Conservation (phyloP, 768 basidiomycete genomes). For the Kondoa malvinella region DNA sequence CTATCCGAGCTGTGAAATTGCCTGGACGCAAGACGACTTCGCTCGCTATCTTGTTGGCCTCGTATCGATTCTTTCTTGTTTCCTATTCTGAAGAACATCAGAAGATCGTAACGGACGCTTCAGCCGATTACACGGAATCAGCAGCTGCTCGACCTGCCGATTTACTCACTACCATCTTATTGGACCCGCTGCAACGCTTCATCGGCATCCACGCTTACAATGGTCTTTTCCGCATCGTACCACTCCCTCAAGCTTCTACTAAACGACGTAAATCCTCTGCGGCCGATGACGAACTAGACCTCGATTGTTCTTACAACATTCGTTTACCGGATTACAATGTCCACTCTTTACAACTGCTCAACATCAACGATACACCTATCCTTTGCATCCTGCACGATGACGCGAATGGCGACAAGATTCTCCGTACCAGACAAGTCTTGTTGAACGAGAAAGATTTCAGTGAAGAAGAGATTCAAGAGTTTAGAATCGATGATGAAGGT, state of each 20-base stretch:
- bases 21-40: conserved; percentile 11
- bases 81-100: conserved; percentile 1
- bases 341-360: conserved; percentile 49
- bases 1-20: conserved; percentile 16
- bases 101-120: conserved; percentile 8
- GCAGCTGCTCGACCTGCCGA: conserved; percentile 12
- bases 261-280: background rate
- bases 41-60: conserved; percentile 24
- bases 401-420: conserved; percentile 31
- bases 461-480: conserved; percentile 10
- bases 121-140: conserved; percentile 5
- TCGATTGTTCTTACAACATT: conserved; percentile 19
- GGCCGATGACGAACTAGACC: conserved; percentile 17
- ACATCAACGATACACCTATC: conserved; percentile 35
- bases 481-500: conserved; percentile 20
- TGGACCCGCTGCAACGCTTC: conserved; percentile 11
- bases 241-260: conserved; percentile 9
- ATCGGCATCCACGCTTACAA: conserved; percentile 23
- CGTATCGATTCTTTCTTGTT: conserved; percentile 20
- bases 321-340: conserved; percentile 49
- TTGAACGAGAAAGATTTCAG: conserved; percentile 25
- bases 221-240: conserved; percentile 24
- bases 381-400: conserved; percentile 56
- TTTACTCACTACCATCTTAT: background rate
- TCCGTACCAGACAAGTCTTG: conserved; percentile 12